A percentile compares a stretch with the other conserved stretches of the same genome.
Evolutionary conservation across 2,329 filamentous ascomycete species (phyloP).

Genomic region (Madurella fahalii): DNA sequence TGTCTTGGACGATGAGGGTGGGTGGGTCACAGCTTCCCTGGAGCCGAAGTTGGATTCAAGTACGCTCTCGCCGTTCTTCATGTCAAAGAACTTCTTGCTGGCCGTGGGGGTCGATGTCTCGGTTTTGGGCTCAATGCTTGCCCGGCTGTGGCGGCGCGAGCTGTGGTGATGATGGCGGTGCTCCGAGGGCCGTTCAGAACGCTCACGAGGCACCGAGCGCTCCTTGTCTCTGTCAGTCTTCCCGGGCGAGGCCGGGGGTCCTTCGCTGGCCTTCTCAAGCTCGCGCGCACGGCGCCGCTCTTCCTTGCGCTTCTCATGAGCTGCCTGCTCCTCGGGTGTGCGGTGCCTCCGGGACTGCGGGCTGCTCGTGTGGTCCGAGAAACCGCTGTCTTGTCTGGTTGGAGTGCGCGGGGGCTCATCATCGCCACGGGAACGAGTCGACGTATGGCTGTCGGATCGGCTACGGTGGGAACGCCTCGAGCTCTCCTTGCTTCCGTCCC

Average conservation of each 20-base stretch:
- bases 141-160: constrained; percentile 25
- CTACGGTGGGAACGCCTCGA: constrained; percentile 30
- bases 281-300: constrained; percentile 42
- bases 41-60: constrained; percentile 26
- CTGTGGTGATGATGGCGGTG: constrained; percentile 22
- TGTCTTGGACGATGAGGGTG: constrained; percentile 13
- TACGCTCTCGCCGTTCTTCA: constrained; percentile 28
- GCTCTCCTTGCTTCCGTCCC: constrained; percentile 30
- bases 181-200: constrained; percentile 19
- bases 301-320: constrained; percentile 47
- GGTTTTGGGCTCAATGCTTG: constrained; percentile 20
- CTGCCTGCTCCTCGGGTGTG: constrained; percentile 47
- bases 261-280: constrained; percentile 23
- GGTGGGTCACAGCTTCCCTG: constrained; percentile 4
- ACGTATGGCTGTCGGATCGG: constrained; percentile 36
- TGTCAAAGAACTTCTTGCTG: constrained; percentile 31
- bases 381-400: constrained; percentile 44
- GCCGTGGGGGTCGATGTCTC: constrained; percentile 15
- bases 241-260: constrained; percentile 16
- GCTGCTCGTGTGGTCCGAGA: constrained; percentile 39
- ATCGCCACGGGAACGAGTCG: constrained; percentile 32
- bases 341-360: constrained; percentile 35
- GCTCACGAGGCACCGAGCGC: constrained; percentile 17
- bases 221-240: constrained; percentile 23
- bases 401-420: constrained; percentile 36